Conservation (phyloP, 306 rosid species). For the Inga leiocalycina region DNA sequence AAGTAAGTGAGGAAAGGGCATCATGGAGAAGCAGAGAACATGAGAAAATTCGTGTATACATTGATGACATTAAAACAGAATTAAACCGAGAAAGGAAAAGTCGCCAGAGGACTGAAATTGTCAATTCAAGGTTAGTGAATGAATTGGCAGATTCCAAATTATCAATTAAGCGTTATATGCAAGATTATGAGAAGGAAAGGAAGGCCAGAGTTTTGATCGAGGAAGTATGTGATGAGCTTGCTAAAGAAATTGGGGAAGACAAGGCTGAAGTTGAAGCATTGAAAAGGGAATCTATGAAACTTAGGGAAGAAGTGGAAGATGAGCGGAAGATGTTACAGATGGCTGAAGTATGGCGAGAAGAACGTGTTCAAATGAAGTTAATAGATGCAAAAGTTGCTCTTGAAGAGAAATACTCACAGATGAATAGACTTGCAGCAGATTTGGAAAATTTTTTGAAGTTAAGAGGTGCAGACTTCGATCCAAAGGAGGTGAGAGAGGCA, state of each 20-base stretch:
- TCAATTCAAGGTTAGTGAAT: constrained; percentile 81
- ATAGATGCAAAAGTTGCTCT: constrained; percentile 91
- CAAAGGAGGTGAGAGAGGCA: constrained; percentile 72
- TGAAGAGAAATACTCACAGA: constrained; percentile 81
- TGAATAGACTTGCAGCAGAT: constrained; percentile 78
- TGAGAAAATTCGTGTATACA: constrained; percentile 82
- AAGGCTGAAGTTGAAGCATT: constrained; percentile 79
- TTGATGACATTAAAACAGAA: constrained; percentile 74
- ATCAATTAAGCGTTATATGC: constrained; percentile 67
- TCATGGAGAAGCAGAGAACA: constrained; percentile 86
- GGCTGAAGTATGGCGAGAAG: constrained; percentile 99
- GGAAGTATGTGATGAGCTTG: constrained; percentile 96
- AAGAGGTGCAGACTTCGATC: constrained; percentile 50
- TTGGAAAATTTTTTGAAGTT: constrained; percentile 61
- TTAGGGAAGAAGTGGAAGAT: constrained; percentile 84
- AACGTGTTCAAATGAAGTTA: constrained; percentile 96
- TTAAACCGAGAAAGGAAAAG: constrained; percentile 77
- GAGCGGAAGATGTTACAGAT: constrained; percentile 92
- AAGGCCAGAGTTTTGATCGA: constrained; percentile 74
- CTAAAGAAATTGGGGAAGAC: constrained; percentile 92
- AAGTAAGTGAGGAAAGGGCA: constrained; percentile 79
- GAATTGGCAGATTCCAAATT: constrained; percentile 88
- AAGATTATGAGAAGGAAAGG: constrained; percentile 88
- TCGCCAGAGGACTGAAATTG: constrained; percentile 76
- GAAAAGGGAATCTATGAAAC: constrained; percentile 67